Conservation (phyloP, 2,329 filamentous ascomycete species). For the Mycosphaerelloides madeirae region DNA sequence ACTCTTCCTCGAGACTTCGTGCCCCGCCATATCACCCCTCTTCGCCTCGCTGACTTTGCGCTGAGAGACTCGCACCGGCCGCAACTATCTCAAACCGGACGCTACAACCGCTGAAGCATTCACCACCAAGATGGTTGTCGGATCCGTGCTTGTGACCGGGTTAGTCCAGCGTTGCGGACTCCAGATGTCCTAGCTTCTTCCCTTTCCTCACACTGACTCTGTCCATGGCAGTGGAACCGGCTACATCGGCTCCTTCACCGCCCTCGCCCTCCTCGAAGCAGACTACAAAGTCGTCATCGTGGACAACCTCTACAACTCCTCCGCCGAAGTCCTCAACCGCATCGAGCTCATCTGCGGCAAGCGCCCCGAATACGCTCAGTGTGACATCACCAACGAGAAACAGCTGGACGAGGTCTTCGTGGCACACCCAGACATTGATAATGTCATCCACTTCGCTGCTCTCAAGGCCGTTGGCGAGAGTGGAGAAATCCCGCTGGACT, state of each 20-base stretch:
- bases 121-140: constrained; percentile 20
- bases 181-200: background rate
- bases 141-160: constrained; percentile 24
- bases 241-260: constrained; percentile 98
- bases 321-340: constrained; percentile 82
- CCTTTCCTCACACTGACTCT: constrained; percentile 7
- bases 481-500: constrained; percentile 86
- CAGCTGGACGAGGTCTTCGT: constrained; percentile 81
- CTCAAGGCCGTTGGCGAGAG: constrained; percentile 98
- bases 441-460: constrained; percentile 97
- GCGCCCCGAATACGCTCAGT: constrained; percentile 76
- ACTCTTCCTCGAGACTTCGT: no score
- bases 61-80: no score
- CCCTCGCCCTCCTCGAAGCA: constrained; percentile 84
- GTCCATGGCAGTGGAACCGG: constrained; percentile 70
- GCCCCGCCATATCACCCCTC: no score
- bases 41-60: no score
- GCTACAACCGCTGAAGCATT: no score
- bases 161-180: no score
- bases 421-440: constrained; percentile 89
- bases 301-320: constrained; percentile 97
- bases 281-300: constrained; percentile 95
- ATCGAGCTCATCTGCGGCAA: constrained; percentile 92
- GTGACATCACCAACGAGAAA: constrained; percentile 81
- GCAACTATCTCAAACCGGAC: no score